Evolutionary conservation across 441 rosid species (phyloP).

Genomic region (Adansonia madagascariensis): DNA sequence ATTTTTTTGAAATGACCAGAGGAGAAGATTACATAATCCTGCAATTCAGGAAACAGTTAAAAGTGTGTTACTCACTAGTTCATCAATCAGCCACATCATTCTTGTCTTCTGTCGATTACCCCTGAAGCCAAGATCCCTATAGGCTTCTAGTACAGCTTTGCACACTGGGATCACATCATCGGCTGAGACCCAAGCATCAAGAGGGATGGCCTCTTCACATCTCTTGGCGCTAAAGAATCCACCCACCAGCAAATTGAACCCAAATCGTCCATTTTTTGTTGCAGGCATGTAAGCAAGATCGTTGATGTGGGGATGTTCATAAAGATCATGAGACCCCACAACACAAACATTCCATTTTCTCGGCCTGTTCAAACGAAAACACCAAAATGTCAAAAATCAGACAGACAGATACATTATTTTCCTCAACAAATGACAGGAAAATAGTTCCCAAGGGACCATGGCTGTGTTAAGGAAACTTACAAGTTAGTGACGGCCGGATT

Average conservation of each 20-base stretch:
- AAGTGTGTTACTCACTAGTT: conserved; percentile 62
- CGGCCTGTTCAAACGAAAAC: conserved; percentile 56
- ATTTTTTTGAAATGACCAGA: too few species aligned
- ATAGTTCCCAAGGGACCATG: background rate
- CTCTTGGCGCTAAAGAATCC: conserved; percentile 91
- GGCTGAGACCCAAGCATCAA: conserved; percentile 88
- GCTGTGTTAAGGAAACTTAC: conserved; percentile 49
- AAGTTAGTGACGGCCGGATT: conserved; percentile 69
- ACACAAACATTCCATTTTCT: conserved; percentile 96
- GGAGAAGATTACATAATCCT: too few species aligned
- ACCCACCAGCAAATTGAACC: conserved; percentile 89
- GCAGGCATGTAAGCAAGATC: conserved; percentile 98
- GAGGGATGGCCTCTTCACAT: conserved; percentile 87
- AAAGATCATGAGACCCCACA: conserved; percentile 92
- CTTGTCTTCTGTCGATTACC: conserved; percentile 91
- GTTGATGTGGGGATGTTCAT: conserved; percentile 95
- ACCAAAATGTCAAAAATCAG: background rate
- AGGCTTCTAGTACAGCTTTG: conserved; percentile 81
- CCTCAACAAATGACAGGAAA: background rate
- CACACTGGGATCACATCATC: conserved; percentile 76
- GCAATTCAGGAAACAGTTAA: too few species aligned
- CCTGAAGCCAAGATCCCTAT: conserved; percentile 82
- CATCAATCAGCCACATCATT: conserved; percentile 98
- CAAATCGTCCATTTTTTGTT: conserved; percentile 66
- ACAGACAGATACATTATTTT: background rate